A percentile compares a stretch with the other conserved stretches of the same genome.
phyloP scores from a whole-genome alignment of 345 rosid species.

The Raphanus sativus region DNA sequence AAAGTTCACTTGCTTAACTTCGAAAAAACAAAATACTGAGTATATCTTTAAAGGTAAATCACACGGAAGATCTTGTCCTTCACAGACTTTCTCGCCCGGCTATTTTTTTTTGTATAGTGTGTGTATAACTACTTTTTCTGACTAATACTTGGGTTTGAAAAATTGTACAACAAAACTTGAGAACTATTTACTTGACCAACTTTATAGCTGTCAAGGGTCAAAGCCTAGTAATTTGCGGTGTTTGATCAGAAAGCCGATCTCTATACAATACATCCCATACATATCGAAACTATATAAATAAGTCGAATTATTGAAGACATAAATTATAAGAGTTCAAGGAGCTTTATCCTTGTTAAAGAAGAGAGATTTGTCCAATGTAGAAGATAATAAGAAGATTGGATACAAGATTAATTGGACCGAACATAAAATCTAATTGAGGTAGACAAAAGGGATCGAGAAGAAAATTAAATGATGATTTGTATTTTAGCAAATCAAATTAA shows the following conservation, averaged over 20 bases:
- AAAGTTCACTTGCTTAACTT: slow-evolving; percentile 20
- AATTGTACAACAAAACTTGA: slow-evolving; percentile 30
- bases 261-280: background rate
- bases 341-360: slow-evolving; percentile 8
- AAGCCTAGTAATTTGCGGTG: slow-evolving; percentile 15
- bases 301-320: background rate
- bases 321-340: background rate
- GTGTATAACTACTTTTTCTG: background rate
- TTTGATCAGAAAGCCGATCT: background rate
- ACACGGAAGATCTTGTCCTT: slow-evolving; percentile 57
- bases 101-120: slow-evolving; percentile 27
- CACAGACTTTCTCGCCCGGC: slow-evolving; percentile 45
- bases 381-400: slow-evolving; percentile 10
- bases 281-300: background rate
- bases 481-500: slow-evolving; percentile 28
- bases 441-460: background rate
- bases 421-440: background rate
- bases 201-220: slow-evolving; percentile 29
- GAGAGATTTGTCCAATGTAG: slow-evolving; percentile 1
- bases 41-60: slow-evolving; percentile 32
- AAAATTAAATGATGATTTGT: slow-evolving; percentile 33
- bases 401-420: slow-evolving; percentile 20
- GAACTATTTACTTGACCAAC: slow-evolving; percentile 30
- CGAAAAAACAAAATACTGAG: background rate
- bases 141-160: slow-evolving; percentile 27